Conservation (phyloP, 176 grass and related monocot species). For the Chloris gayana region DNA sequence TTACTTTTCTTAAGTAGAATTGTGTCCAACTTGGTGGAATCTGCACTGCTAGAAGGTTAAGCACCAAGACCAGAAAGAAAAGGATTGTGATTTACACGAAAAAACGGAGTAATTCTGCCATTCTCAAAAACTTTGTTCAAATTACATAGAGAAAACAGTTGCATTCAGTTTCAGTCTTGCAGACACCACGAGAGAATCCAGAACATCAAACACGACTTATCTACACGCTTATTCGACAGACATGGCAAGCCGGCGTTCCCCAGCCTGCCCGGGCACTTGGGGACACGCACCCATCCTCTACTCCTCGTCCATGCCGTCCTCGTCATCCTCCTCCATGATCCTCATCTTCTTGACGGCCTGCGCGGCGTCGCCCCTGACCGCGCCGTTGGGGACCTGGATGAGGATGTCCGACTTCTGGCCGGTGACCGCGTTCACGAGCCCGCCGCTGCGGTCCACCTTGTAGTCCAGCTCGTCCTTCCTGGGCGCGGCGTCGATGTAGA, state of each 20-base stretch:
- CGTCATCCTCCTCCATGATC: constrained; percentile 46
- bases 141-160: too few relatives aligned
- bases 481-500: constrained; percentile 56
- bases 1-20: too few relatives aligned
- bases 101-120: too few relatives aligned
- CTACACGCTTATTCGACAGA: background rate
- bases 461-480: constrained; percentile 63
- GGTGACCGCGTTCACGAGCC: constrained; percentile 64
- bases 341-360: constrained; percentile 71
- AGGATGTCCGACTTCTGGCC: constrained; percentile 68
- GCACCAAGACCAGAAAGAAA: too few relatives aligned
- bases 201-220: background rate
- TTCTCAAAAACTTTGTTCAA: too few relatives aligned
- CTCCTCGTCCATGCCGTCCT: constrained; percentile 60
- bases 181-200: background rate
- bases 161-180: too few relatives aligned
- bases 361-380: constrained; percentile 33
- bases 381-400: constrained; percentile 55
- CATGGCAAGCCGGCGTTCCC: background rate
- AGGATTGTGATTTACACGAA: too few relatives aligned
- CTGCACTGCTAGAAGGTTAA: too few relatives aligned
- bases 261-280: background rate
- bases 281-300: background rate
- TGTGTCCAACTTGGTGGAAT: too few relatives aligned
- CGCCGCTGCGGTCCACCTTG: constrained; percentile 61